A percentile compares a stretch with the other conserved stretches of the same genome.
Evolutionary conservation across 2,329 filamentous ascomycete genomes (phyloP).

Genomic region (Aspergillus pseudoglaucus): DNA sequence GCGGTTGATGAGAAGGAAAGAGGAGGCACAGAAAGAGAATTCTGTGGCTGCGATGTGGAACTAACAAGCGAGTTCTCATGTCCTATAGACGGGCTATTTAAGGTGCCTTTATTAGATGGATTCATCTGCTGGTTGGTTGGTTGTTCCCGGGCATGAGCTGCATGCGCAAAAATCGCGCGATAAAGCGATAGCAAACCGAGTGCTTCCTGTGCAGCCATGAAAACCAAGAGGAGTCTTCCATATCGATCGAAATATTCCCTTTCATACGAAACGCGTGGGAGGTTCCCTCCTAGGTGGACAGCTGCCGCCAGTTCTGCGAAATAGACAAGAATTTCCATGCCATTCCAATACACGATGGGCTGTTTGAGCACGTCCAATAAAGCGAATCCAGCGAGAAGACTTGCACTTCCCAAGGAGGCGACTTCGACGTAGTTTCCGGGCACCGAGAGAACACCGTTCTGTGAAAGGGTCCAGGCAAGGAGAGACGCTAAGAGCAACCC

Average conservation of each 20-base stretch:
- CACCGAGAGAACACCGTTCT: conserved; percentile 23
- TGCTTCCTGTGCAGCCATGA: conserved; percentile 35
- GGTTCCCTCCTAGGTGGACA: conserved; percentile 31
- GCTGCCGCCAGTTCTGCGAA: conserved; percentile 33
- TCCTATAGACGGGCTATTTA: not conserved
- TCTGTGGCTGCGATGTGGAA: not conserved
- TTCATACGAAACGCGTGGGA: conserved; percentile 23
- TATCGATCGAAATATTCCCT: conserved; percentile 33
- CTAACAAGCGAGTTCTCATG: not conserved
- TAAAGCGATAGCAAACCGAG: conserved; percentile 24
- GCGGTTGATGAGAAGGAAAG: conserved; percentile 27
- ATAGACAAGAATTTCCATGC: conserved; percentile 33
- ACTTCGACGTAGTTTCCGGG: conserved; percentile 34
- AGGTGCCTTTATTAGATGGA: not conserved
- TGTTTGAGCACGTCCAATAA: conserved; percentile 33
- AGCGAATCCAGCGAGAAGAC: conserved; percentile 35
- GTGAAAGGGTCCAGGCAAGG: conserved; percentile 26
- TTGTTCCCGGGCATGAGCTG: not conserved
- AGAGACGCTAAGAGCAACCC: conserved; percentile 25
- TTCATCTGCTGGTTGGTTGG: not conserved
- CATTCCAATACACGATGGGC: conserved; percentile 32
- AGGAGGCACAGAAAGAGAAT: conserved; percentile 16
- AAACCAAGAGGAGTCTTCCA: conserved; percentile 31
- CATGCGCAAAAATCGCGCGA: conserved; percentile 4
- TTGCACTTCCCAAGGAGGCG: conserved; percentile 31